Conservation (phyloP, 139 green algal genomes). For the Micractinium conductrix region DNA sequence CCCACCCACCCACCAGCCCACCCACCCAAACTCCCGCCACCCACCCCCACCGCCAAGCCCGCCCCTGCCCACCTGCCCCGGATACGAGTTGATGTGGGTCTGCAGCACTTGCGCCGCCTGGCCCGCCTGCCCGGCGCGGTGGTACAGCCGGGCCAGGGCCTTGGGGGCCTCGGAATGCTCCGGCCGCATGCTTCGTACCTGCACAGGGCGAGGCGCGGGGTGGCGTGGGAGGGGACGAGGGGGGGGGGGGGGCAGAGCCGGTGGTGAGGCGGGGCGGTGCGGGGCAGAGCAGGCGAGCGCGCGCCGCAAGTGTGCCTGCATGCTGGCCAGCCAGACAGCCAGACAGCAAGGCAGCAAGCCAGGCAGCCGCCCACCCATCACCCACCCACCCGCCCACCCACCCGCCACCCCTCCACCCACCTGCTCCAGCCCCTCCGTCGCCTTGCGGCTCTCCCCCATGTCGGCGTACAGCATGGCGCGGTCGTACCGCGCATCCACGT, state of each 20-base stretch:
- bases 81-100: conserved; percentile 54
- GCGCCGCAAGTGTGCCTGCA: too few species aligned
- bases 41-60: too few species aligned
- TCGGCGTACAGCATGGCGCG: conserved; percentile 74
- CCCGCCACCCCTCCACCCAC: too few species aligned
- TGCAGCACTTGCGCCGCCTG: conserved; percentile 63
- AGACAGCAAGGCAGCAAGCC: too few species aligned
- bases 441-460: conserved; percentile 54
- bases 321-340: too few species aligned
- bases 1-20: too few species aligned
- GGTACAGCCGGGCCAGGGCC: conserved; percentile 75
- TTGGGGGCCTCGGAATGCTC: conserved; percentile 69
- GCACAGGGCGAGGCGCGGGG: conserved; percentile 8
- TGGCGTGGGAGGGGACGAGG: background rate
- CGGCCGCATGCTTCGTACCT: conserved; percentile 40
- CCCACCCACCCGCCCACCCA: too few species aligned
- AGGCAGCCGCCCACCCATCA: too few species aligned
- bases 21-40: too few species aligned
- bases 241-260: background rate
- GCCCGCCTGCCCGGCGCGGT: conserved; percentile 54
- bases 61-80: conserved; percentile 27
- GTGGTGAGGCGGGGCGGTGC: too few species aligned
- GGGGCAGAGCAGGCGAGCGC: too few species aligned
- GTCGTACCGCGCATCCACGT: conserved; percentile 77
- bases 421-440: conserved; percentile 46